Evolutionary conservation across 805 yeast genomes (phyloP), one percentile per base, ranked within the genome.

Genomic region (Debaryomyces maramus): DNA sequence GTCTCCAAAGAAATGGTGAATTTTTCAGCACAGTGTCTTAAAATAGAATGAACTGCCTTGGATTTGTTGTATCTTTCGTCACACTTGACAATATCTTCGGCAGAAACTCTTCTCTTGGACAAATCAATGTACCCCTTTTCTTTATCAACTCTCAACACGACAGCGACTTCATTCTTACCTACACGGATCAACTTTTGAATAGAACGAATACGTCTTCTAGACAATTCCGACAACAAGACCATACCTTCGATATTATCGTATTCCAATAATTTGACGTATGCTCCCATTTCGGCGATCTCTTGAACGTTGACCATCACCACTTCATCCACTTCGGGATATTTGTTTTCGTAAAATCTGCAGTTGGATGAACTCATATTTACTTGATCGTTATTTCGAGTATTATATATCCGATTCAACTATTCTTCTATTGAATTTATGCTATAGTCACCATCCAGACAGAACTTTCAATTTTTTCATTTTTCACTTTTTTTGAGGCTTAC

Each of bases 221-320:
- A 90, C 54, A 93, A 78, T 72, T 93, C 99, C 30, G 96, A 85
- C 56, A 93, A 78, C 51, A 93, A 75, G 43, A 93, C 96, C 99
- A 93, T 93, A 59, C 99, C 99, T 70, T 93, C 99, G 60, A 93
- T 91, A 65, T 91, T 93, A 70, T 93, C 98, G 62, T 93, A 93
- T 70, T 93, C 99, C 50, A 93, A 77, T 50, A 93, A 77, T 67
- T 89, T 91, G 50, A 93, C 96, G 65, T 93, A 93, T 10, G 99
- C 99, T 44, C 99, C 99, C 99, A 93, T 93, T 67, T 93, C 99
- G 52, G 98, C 99, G 55, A 93, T 93, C 65, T 87, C 95, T 67
- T 87, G 95, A 53, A 93, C 99, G 68, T 93, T 93, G 61, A 93
- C 99, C 95, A 93, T 91, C 50, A 93, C 98, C 53, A 93, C 95